Conservation (phyloP, 108 stramenopile genomes). For the Skeletonema costatum region DNA sequence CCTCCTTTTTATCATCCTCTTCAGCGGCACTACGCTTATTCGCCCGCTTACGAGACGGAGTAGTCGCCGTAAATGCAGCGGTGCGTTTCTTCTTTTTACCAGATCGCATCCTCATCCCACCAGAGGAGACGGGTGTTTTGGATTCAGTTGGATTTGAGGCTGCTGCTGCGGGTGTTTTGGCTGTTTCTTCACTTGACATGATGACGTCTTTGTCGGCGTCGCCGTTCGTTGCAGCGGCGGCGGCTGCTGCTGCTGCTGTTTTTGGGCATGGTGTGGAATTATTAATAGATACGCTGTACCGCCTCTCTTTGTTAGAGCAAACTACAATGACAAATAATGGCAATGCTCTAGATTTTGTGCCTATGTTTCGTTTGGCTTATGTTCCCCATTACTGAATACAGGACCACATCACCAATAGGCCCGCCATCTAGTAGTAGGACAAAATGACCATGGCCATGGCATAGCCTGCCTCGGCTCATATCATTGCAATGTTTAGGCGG, state of each 20-base stretch:
- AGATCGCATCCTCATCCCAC: conserved; percentile 1
- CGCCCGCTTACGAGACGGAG: not conserved
- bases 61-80: not conserved
- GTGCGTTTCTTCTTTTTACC: conserved; percentile 6
- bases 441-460: no score
- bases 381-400: no score
- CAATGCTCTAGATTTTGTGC: no score
- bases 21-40: not conserved
- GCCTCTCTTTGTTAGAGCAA: no score
- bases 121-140: conserved; percentile 7
- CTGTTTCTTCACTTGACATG: not conserved
- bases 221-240: not conserved
- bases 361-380: no score
- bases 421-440: no score
- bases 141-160: not conserved
- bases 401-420: no score
- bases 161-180: not conserved
- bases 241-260: not conserved
- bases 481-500: no score
- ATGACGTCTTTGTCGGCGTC: not conserved
- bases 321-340: no score
- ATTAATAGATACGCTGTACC: no score
- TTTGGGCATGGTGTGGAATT: not conserved
- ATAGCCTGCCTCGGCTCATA: no score
- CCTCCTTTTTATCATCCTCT: not conserved